Base-by-base conservation (phyloP, 805 yeast genomes). In the Candida railenensis region DNA sequence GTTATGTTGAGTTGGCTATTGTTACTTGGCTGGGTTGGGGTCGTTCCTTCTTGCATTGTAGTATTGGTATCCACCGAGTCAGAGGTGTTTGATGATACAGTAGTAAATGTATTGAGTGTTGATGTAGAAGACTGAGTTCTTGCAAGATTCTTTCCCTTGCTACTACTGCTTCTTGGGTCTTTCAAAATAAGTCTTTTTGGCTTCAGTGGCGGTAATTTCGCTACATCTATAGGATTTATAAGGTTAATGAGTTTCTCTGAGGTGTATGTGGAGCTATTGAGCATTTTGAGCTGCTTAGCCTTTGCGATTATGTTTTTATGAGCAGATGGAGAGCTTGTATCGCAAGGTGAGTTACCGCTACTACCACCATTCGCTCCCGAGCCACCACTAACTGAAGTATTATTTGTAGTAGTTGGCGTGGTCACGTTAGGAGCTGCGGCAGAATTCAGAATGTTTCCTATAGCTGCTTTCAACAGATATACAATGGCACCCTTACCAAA, bases 401-500 rank as follows among this genome's bases (percentile, higher is more conserved):
- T 39, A n/a, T 39, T 39, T 15, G 16, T 39, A 34, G 44, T 25
- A 4, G 39, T 36, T 4, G 39, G 39, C 9, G 45, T 32, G 18
- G 45, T 41, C 4, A 50, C 30, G 38, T 41, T 33, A 9, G 55
- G 39, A 42, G 20, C 15, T n/a, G 21, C 11, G 12, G 30, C 21
- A 4, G 14, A 12, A 19, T 16, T n/a, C 15, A 19, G 32, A 5
- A 39, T 15, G 34, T 54, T 59, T 3, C 62, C 61, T 20, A 72
- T 62, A 2, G 82, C 69, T 9, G 85, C 84, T 41, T 80, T 76
- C 39, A 90, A 67, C 28, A 67, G 65, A 62, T 90, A 90, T 3
- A 77, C 63, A 14, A 90, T 87, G 16, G 88, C 78, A n/a, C 97
- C 97, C 55, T 83, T 82, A 54, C 91, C 96, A 55, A 90, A 90